Base-by-base conservation (phyloP, 2,329 filamentous ascomycete genomes). In the Pseudogymnoascus sp. region DNA sequence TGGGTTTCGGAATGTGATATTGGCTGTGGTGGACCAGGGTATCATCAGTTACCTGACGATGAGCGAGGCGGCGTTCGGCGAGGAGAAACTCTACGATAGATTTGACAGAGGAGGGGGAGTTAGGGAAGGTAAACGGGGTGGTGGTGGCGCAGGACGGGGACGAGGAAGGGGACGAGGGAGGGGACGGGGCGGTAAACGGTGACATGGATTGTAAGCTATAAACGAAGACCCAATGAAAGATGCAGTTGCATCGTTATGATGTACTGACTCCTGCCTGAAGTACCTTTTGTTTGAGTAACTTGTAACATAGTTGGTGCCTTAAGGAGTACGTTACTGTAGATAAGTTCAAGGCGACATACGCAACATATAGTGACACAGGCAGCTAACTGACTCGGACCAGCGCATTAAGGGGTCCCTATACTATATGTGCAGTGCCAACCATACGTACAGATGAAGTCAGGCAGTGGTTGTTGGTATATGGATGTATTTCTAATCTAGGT, bases 11-110 rank as follows among this genome's bases (percentile, higher is more conserved):
- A 95, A 91, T 74, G 89, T 95, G 33, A 80, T 97, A 35, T 74
- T 99, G 24, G 95, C 93, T 0, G 84, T 98, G 2, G 92, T 97
- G 35, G 95, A 98, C 73, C 84, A 91, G 66, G 95, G 95, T 0
- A 82, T 98, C 22, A 89, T 93, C 53, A 98, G 93, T 74, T 98
- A 93, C 73, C 80, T 97, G 70, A 81, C 90, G 24, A 82, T 97
- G 64, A 86, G 84, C 1, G 92, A 98, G 78, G 87, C 86, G 10
- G 88, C 87, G 0, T 97, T 97, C 75, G 88, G 82, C 0, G 83
- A 85, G 66, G 91, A 96, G 75, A 85, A 78, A 73, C 71, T 96
- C 38, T 91, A 86, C 70, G 84, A 87, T 71, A 77, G 84, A 61
- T 81, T 82, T 67, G 78, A 80, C 72, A 68, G 65, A 50, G 73